Evolutionary conservation across 768 basidiomycete genomes (phyloP), one percentile per base, ranked within the genome.

Genomic region (Phlebiopsis gigantea): DNA sequence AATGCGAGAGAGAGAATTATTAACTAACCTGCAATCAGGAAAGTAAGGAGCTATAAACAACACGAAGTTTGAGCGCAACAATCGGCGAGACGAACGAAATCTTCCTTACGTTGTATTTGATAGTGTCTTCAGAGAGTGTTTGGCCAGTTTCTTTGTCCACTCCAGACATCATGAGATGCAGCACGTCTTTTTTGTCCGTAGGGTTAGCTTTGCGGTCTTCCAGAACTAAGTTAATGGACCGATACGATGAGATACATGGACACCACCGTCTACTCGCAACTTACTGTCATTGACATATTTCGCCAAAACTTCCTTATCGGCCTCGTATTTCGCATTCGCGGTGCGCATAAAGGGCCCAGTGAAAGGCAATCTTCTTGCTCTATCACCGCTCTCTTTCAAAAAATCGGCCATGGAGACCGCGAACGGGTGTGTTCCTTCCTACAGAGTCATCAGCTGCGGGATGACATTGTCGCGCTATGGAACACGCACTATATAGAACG

Each of bases 21-120:
- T 30, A n/a, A 34, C 64, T 47, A 53, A 74, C 74, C 79, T 4
- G 79, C 79, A 45, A 79, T 76, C 10, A 80, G 66, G 71, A 80
- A 80, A 1, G 79, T 80, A 10, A 78, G 65, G 7, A 80, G 66
- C 75, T 77, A 19, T 17, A 7, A n/a, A n/a, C n/a, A n/a, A n/a
- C n/a, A n/a, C n/a, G n/a, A n/a, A n/a, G n/a, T 5, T 48, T 7
- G 10, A 46, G 42, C 39, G 46, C 17, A 1, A 17, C n/a, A n/a
- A n/a, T n/a, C n/a, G n/a, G n/a, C n/a, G n/a, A n/a, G n/a, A n/a
- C n/a, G n/a, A n/a, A n/a, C n/a, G n/a, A 55, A 30, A 56, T n/a
- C n/a, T n/a, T n/a, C n/a, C 74, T 4, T 52, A 74, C 73, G 64
- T 80, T 79, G 49, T 71, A 58, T 7, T 69, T 66, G 31, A 80